These are phyloP conservation scores for Sphagnum fallax DNA, from an alignment of 228 moss, liverwort and hornwort genomes.

Conservation along the genomic window DNA sequence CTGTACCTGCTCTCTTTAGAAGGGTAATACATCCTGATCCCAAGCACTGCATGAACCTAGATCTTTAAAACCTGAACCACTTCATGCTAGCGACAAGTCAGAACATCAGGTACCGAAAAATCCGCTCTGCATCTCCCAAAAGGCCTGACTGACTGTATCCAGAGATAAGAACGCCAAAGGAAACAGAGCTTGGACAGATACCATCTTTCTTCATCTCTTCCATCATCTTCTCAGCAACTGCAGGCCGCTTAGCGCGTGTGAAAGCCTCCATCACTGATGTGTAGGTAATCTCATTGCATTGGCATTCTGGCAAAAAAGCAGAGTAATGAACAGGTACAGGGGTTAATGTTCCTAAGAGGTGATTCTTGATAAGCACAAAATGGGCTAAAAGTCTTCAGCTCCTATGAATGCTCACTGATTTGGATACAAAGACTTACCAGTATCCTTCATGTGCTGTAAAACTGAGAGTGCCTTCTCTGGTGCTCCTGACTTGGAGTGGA, in stretches of 20 bases:
- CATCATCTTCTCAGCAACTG: conserved; percentile 37
- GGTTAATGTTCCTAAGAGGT: background rate
- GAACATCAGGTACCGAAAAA: conserved; percentile 23
- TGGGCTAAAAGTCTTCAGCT: background rate
- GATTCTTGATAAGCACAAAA: background rate
- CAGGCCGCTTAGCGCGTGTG: conserved; percentile 30
- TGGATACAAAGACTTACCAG: conserved; percentile 17
- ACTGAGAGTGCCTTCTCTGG: conserved; percentile 50
- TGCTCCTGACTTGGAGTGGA: conserved; percentile 44
- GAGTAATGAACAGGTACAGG: background rate
- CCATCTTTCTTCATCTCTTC: conserved; percentile 47
- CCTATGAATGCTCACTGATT: too few species aligned
- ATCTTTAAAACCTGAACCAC: background rate
- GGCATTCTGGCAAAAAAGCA: conserved; percentile 35
- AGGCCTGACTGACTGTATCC: conserved; percentile 48
- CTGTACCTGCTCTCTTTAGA: too few species aligned
- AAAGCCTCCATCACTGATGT: conserved; percentile 58
- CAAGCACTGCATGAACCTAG: background rate
- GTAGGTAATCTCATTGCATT: conserved; percentile 40
- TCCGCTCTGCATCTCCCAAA: conserved; percentile 57
- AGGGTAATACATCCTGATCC: background rate
- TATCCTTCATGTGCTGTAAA: conserved; percentile 44
- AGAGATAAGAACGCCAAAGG: conserved; percentile 49
- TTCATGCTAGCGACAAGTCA: too few species aligned
- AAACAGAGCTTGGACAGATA: conserved; percentile 31